phyloP scores from a whole-genome alignment of 2,329 filamentous ascomycete species.

The Fusarium haematococcum region DNA sequence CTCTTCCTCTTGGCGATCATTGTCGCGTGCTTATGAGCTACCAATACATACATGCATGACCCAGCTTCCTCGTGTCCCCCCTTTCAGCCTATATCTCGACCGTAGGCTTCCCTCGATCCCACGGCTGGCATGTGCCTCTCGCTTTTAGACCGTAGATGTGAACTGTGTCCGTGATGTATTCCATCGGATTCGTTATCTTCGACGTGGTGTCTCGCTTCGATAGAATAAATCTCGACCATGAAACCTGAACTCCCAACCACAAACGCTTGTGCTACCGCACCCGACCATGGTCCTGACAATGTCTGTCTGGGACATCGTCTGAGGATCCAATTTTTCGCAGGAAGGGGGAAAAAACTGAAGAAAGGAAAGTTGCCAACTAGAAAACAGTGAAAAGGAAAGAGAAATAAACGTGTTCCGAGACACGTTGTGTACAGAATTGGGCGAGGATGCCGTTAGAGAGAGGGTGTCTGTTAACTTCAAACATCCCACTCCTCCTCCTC shows the following conservation, averaged over 20 bases:
- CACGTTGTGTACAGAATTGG: constrained; percentile 21
- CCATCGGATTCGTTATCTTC: constrained; percentile 16
- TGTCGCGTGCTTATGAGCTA: constrained; percentile 26
- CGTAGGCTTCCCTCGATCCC: constrained; percentile 15
- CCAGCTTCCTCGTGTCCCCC: constrained; percentile 13
- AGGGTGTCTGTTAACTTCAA: constrained; percentile 41
- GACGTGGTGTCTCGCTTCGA: constrained; percentile 21
- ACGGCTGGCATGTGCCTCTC: constrained; percentile 21
- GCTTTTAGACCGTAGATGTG: constrained; percentile 32
- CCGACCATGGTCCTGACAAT: constrained; percentile 28
- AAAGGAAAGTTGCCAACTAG: constrained; percentile 25
- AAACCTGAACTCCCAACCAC: constrained; percentile 44
- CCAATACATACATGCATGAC: constrained; percentile 24
- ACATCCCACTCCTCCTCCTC: constrained; percentile 66
- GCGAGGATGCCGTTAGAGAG: neutral
- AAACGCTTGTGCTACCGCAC: constrained; percentile 43
- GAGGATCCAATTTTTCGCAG: constrained; percentile 38
- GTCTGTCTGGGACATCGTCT: constrained; percentile 30
- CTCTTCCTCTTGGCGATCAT: constrained; percentile 18
- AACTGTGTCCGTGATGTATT: constrained; percentile 23
- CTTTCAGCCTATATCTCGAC: constrained; percentile 6
- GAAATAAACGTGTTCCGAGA: constrained; percentile 15
- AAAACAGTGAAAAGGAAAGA: constrained; percentile 29
- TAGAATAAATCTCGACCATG: constrained; percentile 25
- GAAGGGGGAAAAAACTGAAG: constrained; percentile 30